A percentile compares a stretch with the other conserved stretches of the same genome.
These are phyloP conservation scores for Aureobasidium subglaciale DNA, from an alignment of 2,329 filamentous ascomycete species.

Conservation along the genomic window DNA sequence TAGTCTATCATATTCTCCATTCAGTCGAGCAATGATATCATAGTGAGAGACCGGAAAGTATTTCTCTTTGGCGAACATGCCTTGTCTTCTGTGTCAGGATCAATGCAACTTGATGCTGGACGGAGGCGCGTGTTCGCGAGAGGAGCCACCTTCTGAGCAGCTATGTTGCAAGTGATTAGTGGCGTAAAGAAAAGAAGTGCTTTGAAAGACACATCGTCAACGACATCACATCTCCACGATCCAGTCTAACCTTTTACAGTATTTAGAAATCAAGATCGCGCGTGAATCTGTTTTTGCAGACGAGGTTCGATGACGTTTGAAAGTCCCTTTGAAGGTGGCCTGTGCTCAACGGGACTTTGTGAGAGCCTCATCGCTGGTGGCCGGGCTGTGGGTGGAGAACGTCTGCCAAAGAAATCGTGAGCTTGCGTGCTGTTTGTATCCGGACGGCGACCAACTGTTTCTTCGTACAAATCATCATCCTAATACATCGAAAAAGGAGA, in stretches of 20 bases:
- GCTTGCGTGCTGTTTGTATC: constrained; percentile 1
- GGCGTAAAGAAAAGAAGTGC: background rate
- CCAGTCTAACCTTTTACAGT: constrained; percentile 11
- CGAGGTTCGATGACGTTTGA: constrained; percentile 1
- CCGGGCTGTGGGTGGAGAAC: constrained; percentile 5
- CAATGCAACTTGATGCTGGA: background rate
- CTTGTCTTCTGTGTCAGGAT: background rate
- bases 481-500: background rate
- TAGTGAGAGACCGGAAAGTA: constrained; percentile 4
- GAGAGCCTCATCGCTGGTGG: constrained; percentile 1
- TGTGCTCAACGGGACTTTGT: background rate
- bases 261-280: constrained; percentile 5
- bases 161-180: background rate
- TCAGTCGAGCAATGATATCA: constrained; percentile 16
- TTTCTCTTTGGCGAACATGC: background rate
- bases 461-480: background rate
- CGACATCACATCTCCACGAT: constrained; percentile 4
- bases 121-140: too few species aligned
- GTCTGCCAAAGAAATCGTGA: constrained; percentile 11
- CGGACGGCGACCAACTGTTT: background rate
- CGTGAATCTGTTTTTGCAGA: background rate
- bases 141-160: too few species aligned
- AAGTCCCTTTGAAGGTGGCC: background rate
- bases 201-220: background rate
- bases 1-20: constrained; percentile 33